Percentiles rank a stretch among this genome's conserved stretches.
Evolutionary conservation across 2,329 filamentous ascomycete species (phyloP).

Genomic region (Cladophialophora carrionii): DNA sequence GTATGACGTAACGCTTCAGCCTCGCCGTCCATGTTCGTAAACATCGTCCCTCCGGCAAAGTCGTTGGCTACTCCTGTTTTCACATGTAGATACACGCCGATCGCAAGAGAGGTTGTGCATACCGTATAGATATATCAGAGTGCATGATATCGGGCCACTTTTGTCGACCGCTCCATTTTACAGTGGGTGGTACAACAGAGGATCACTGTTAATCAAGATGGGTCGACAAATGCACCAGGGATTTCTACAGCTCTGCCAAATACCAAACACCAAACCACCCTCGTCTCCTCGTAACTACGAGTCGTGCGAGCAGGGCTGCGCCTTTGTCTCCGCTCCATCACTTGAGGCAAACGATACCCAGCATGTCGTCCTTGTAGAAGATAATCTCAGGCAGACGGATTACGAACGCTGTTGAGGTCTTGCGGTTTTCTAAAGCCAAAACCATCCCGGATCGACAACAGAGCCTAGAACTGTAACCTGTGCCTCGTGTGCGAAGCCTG

Average conservation of each 20-base stretch:
- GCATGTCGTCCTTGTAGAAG: neutral
- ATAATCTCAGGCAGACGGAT: neutral
- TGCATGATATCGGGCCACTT: neutral
- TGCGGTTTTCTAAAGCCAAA: neutral
- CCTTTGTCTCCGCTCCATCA: neutral
- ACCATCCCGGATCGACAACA: neutral
- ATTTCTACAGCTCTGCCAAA: neutral
- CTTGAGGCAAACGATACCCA: no score
- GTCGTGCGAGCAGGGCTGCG: neutral
- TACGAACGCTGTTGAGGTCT: neutral
- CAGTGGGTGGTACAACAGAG: neutral
- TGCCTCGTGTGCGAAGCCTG: no score
- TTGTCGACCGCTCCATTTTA: neutral
- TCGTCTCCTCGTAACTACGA: neutral
- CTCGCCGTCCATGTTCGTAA: neutral
- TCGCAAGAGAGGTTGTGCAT: neutral
- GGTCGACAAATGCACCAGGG: neutral
- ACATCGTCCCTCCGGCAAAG: no score
- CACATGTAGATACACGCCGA: neutral
- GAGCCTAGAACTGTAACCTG: no score
- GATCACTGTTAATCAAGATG: neutral
- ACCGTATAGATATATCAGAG: neutral
- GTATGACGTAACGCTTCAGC: constrained; percentile 3
- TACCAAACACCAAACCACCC: neutral
- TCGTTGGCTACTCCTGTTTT: neutral